Percentiles rank a stretch among this genome's conserved stretches.
Conservation (phyloP, 768 basidiomycete genomes). For the Russula compacta region DNA sequence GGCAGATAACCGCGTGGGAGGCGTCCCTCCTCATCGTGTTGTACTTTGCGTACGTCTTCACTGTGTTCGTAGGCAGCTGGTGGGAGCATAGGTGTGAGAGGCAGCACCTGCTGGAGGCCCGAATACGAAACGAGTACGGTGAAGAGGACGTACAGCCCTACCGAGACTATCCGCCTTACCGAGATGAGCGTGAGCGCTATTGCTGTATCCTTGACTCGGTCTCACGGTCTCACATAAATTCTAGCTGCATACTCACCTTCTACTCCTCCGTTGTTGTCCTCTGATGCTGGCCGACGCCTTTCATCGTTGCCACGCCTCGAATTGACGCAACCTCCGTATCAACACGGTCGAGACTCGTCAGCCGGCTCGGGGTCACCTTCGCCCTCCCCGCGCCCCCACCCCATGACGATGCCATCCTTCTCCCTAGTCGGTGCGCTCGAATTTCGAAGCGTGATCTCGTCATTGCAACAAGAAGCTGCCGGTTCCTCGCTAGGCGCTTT, state of each 20-base stretch:
- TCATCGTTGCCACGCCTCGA: slow-evolving; percentile 32
- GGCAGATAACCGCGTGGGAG: slow-evolving; percentile 62
- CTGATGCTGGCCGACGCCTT: slow-evolving; percentile 29
- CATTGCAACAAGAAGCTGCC: slow-evolving; percentile 62
- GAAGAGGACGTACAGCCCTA: slow-evolving; percentile 35
- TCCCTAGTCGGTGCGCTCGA: slow-evolving; percentile 94
- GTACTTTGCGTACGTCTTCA: slow-evolving; percentile 68
- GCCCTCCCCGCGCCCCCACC: slow-evolving; percentile 30
- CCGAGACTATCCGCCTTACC: slow-evolving; percentile 42
- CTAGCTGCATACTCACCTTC: slow-evolving; percentile 20
- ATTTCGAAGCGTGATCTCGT: slow-evolving; percentile 84
- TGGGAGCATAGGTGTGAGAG: slow-evolving; percentile 51
- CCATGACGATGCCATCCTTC: slow-evolving; percentile 64
- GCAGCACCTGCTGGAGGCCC: slow-evolving; percentile 38
- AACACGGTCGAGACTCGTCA: slow-evolving; percentile 32
- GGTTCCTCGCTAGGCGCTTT: slow-evolving; percentile 52
- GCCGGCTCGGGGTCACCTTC: slow-evolving; percentile 39
- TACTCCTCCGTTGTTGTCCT: slow-evolving; percentile 13
- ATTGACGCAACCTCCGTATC: slow-evolving; percentile 34
- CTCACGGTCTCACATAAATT: slow-evolving; percentile 1
- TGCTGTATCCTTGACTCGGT: neutral
- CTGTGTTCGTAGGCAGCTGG: slow-evolving; percentile 74
- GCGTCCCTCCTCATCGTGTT: slow-evolving; percentile 58
- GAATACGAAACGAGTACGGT: slow-evolving; percentile 51
- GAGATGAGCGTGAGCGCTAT: slow-evolving; percentile 48